Evolutionary conservation across 345 rosid species (phyloP), one percentile per base, ranked within the genome.

Genomic region (Pistacia atlantica): DNA sequence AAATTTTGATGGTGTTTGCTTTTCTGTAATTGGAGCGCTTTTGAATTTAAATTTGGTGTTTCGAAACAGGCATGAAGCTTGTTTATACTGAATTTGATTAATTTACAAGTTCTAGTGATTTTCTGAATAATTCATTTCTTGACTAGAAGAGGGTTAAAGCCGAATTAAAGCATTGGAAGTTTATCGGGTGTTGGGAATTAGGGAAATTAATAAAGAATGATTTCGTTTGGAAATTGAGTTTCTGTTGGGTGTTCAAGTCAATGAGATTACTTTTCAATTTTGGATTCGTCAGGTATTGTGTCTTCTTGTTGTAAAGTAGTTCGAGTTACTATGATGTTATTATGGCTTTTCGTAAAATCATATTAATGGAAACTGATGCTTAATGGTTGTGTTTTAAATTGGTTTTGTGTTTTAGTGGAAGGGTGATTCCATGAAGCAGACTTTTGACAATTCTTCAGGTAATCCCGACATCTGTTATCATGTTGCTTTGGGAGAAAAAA

Each of bases 351-450:
- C 10, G 3, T 11, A 16, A 69, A 54, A 69, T 55, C 17, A 46
- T 33, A 68, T 20, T 28, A 14, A 25, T 20, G 74, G 45, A 13
- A 38, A 71, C 74, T 71, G 65, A 42, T 9, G 6, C 11, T 22
- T 57, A 5, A 25, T 59, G n/a, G 18, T 58, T 51, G 7, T 11
- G 4, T 54, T 18, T 45, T 45, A 54, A 65, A 42, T 62, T 72
- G 3, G 69, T 71, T 18, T 67, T 70, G 38, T 63, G 16, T 64
- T 51, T 66, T 60, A 61, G 82, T 67, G 65, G 82, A 74, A 77
- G 64, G 67, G 75, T 59, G 51, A 72, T 75, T 85, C 71, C 16
- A 85, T 83, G 86, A 84, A 72, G 85, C 90, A 55, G 73, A 62
- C 82, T 61, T 79, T 76, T 58, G 72, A 78, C 54, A 52, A 25